Conservation (phyloP, 331 rosid genomes). For the Rhamnella rubrinervis region DNA sequence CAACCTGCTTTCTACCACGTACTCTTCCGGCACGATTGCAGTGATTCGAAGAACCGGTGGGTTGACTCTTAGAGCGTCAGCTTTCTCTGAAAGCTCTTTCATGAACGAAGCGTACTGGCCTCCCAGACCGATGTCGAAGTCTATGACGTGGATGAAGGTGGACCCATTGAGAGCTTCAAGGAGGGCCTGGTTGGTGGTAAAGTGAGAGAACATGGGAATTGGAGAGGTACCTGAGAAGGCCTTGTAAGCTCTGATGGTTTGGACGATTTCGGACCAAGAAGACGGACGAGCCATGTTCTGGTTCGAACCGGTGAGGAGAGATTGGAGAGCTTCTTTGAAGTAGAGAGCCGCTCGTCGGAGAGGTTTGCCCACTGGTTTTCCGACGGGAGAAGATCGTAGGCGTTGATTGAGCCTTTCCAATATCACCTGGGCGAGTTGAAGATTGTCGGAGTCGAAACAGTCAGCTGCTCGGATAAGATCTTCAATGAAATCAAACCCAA, state of each 20-base stretch:
- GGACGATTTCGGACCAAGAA: conserved; percentile 64
- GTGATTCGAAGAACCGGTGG: conserved; percentile 62
- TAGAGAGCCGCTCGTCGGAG: conserved; percentile 67
- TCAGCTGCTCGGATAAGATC: conserved; percentile 78
- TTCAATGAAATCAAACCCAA: conserved; percentile 48
- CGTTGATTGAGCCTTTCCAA: conserved; percentile 75
- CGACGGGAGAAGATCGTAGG: conserved; percentile 18
- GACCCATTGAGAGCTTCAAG: conserved; percentile 60
- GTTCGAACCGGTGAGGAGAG: conserved; percentile 60
- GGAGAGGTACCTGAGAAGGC: conserved; percentile 74
- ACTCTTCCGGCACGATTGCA: conserved; percentile 69
- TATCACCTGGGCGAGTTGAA: conserved; percentile 56
- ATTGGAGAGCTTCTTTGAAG: conserved; percentile 80
- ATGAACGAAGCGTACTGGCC: conserved; percentile 84
- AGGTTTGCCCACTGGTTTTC: conserved; percentile 46
- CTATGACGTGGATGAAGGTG: conserved; percentile 63
- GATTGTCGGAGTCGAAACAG: conserved; percentile 68
- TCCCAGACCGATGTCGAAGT: conserved; percentile 84
- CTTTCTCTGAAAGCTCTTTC: conserved; percentile 70
- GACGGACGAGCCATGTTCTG: conserved; percentile 39
- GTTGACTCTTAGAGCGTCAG: conserved; percentile 26
- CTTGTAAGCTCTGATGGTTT: conserved; percentile 60
- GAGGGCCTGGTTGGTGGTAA: conserved; percentile 85
- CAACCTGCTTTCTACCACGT: conserved; percentile 54
- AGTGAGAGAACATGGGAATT: conserved; percentile 78